phyloP scores from a whole-genome alignment of 176 grass and related monocot genomes.

The Pharus latifolius region DNA sequence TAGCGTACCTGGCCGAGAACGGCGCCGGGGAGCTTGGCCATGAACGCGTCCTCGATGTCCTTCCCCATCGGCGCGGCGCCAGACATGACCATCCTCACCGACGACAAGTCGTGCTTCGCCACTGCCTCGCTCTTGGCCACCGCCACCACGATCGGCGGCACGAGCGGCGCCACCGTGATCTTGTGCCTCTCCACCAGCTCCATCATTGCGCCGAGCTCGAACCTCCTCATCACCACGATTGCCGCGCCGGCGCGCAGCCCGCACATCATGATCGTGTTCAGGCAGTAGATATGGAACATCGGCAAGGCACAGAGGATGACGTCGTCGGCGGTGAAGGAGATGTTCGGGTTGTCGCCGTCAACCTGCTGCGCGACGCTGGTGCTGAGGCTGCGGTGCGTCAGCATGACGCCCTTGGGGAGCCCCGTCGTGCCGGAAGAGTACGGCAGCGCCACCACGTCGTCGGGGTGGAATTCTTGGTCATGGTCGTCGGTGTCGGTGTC shows the following conservation, averaged over 20 bases:
- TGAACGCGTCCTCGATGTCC: conserved; percentile 63
- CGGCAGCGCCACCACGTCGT: conserved; percentile 58
- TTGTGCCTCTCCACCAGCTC: conserved; percentile 39
- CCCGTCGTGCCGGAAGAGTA: conserved; percentile 87
- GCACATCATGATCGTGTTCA: conserved; percentile 65
- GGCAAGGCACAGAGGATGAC: conserved; percentile 69
- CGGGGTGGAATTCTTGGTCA: conserved; percentile 16
- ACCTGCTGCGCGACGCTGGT: conserved; percentile 79
- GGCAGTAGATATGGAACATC: conserved; percentile 77
- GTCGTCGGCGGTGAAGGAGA: conserved; percentile 37
- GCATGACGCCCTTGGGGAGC: conserved; percentile 71
- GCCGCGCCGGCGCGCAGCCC: conserved; percentile 45
- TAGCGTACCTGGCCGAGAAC: conserved; percentile 56
- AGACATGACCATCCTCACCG: conserved; percentile 54
- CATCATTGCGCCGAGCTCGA: conserved; percentile 45
- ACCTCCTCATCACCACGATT: conserved; percentile 57
- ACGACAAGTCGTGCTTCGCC: conserved; percentile 40
- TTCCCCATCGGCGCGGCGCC: conserved; percentile 79
- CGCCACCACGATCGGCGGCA: conserved; percentile 69
- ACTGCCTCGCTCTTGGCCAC: conserved; percentile 38
- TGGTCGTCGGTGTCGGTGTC: not conserved
- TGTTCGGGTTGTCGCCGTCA: conserved; percentile 71
- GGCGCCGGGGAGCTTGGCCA: conserved; percentile 52
- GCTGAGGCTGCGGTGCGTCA: conserved; percentile 62
- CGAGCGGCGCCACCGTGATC: conserved; percentile 49